These are phyloP conservation scores for Quercus cerris DNA, from an alignment of 306 rosid species.

Conservation along the genomic window DNA sequence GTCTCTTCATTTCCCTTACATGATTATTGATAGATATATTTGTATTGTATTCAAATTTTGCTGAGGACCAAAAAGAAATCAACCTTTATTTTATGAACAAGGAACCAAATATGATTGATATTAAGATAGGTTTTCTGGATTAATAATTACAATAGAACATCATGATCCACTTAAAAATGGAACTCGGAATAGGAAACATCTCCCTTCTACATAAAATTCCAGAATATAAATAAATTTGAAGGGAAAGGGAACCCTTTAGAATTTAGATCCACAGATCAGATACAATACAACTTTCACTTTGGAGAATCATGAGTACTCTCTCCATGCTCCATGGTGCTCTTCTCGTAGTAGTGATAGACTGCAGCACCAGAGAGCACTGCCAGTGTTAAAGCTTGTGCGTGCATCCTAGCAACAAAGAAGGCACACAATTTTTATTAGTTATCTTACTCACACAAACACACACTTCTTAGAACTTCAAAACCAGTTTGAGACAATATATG, in stretches of 20 bases:
- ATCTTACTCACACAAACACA: too few species aligned
- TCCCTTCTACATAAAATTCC: not conserved
- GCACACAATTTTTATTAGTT: not conserved
- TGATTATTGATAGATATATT: too few species aligned
- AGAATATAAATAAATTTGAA: not conserved
- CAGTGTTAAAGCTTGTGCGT: constrained; percentile 79
- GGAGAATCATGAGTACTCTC: constrained; percentile 8
- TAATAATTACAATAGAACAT: not conserved
- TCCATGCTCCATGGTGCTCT: not conserved
- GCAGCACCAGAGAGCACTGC: constrained; percentile 84
- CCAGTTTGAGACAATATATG: too few species aligned
- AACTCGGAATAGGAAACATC: not conserved
- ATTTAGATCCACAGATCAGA: not conserved
- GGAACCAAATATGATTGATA: not conserved
- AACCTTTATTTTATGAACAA: too few species aligned
- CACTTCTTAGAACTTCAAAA: too few species aligned
- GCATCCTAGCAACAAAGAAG: constrained; percentile 48
- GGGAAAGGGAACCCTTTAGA: not conserved
- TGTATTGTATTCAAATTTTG: too few species aligned
- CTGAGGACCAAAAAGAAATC: too few species aligned
- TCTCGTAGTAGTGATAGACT: constrained; percentile 62
- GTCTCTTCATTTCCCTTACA: too few species aligned
- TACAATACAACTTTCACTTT: not conserved
- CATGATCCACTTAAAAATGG: not conserved
- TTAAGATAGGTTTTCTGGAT: not conserved